Evolutionary conservation across 2,329 filamentous ascomycete species (phyloP), one percentile per base, ranked within the genome.

Genomic region (Thielaviopsis ethacetica): DNA sequence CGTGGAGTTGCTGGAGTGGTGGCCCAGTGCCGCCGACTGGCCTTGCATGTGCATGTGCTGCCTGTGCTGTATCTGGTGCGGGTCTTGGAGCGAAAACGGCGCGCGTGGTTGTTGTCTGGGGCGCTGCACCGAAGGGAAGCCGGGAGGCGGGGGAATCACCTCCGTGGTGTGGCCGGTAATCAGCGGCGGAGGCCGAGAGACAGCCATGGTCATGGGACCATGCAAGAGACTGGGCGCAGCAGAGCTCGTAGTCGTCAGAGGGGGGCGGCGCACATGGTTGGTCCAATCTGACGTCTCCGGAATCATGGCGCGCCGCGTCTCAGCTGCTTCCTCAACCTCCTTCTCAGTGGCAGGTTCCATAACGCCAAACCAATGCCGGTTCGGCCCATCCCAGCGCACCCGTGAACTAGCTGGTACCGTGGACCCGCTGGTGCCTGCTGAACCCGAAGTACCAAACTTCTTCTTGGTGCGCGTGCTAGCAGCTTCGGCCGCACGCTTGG

Each of bases 401-500:
- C 19, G 53, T 34, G 53, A n/a, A 19, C 30, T 55, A 15, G 53
- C 21, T 26, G 50, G n/a, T 15, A 6, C 22, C 27, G 13, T 26
- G 22, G 50, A 53, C 22, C 50, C 50, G 19, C 15, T 53, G 22
- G 22, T 15, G 19, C 50, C 27, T 26, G 13, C 27, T 26, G 13
- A 24, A 12, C 21, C 13, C 1, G 10, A 26, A 53, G 50, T 53
- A 22, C 50, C 50, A 53, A 53, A 10, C 38, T 57, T 60, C 19
- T 44, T 51, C 21, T 54, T 17, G 1, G 38, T 27, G 24, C 54
- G 54, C 5, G 34, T 30, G 27, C 38, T 57, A 4, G 59, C 54
- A 21, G 59, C 59, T 50, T 60, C 59, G 5, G 54, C 44, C 1
- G 59, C 59, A 24, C 59, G 49, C 51, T 54, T 59, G 15, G 59